Base-by-base conservation (phyloP, 768 basidiomycete genomes). In the Lactifluus pinguis region DNA sequence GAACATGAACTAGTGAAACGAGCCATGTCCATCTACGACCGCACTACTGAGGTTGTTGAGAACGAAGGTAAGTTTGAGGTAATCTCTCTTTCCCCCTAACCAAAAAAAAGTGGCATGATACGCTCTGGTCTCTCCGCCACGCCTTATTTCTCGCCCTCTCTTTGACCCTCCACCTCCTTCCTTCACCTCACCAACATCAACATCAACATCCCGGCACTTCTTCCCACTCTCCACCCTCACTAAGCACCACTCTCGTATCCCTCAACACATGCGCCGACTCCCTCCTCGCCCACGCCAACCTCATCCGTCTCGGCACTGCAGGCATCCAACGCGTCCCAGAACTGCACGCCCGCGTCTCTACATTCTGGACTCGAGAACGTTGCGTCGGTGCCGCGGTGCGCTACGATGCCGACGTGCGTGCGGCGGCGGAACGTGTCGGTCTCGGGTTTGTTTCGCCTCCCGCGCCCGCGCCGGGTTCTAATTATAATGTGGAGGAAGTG, bases 41-140 rank as follows among this genome's bases (percentile, higher is more conserved):
- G 97, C 36, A 97, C 95, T 3, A 86, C 92, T 4, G 79, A 84
- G 67, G 87, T 83, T 10, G 92, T 98, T 10, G 83, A 83, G 42
- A 88, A 93, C 62, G 84, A 87, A 60, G 95, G 98, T 72, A 95
- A 93, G 71, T 95, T 98, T 69, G 94, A 97, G 80, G 94, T 94
- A 72, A n/a, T n/a, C n/a, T n/a, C n/a, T n/a, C n/a, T n/a, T n/a
- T n/a, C n/a, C n/a, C n/a, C n/a, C n/a, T n/a, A n/a, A n/a, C n/a
- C n/a, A 15, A 21, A 34, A 3, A 19, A 34, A 49, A 66, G 65
- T 61, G 59, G 59, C 65, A 66, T 56, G 65, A 64, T 49, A 25
- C 45, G 1, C 55, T 58, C 42, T 66, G 63, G 59, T 38, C 55
- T 47, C 38, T 59, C 29, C 65, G 65, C n/a, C 63, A 66, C 48